Base-by-base conservation (phyloP, 2,329 filamentous ascomycete genomes). In the Xylariaceae sp. region DNA sequence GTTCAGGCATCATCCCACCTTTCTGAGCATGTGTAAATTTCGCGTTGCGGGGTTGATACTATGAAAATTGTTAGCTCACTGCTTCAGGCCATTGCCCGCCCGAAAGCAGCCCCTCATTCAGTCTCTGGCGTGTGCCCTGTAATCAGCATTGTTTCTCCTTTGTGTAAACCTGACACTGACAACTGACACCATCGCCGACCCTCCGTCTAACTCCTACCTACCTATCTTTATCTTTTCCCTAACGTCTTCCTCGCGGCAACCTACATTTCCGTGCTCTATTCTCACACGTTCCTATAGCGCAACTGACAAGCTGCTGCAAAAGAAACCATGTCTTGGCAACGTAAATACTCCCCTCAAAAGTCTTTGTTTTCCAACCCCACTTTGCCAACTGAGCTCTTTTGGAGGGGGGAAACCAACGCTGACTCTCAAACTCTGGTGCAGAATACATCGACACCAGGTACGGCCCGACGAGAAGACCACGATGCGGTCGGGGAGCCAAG, bases 281-380 rank as follows among this genome's bases (percentile, higher is more conserved):
- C 41, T 37, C 48, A 39, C 39, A 54, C n/a, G n/a, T n/a, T n/a
- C n/a, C n/a, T n/a, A n/a, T n/a, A n/a, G n/a, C 41, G 40, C 26
- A 39, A 45, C 35, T 60, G 24, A 54, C 33, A 42, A 37, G 50
- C 42, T 50, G 41, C 41, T 42, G 58, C 51, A 55, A 50, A 49
- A 63, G 61, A 55, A 69, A 83, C 65, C 70, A 88, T 89, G 86
- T 89, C 86, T 75, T 89, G 86, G 86, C 86, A 91, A 87, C 84
- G 87, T 89, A 73, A 64, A 73, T 68, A 67, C 68, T 32, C 55
- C 41, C 44, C 53, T 24, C 53, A 53, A 53, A 45, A 46, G 45
- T 50, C 59, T 60, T 45, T 32, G 32, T 43, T 59, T 60, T 56
- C 57, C 64, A 64, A 63, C 67, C 68, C 67, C 65, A 63, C 61